Conservation (phyloP, 2,329 filamentous ascomycete genomes). For the Cordyceps tenuipes region DNA sequence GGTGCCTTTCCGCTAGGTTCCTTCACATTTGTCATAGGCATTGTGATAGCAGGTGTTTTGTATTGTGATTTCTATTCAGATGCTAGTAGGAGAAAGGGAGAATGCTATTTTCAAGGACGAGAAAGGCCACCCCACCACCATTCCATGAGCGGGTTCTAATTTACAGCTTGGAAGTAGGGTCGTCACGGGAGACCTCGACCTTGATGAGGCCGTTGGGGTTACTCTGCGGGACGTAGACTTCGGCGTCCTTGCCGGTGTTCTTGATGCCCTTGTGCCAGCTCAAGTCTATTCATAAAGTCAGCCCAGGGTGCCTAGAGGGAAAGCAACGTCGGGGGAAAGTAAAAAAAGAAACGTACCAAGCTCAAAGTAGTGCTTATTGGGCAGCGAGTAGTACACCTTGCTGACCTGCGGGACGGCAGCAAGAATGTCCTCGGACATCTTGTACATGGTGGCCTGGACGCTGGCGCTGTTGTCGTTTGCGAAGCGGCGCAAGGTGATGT, state of each 20-base stretch:
- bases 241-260: slow-evolving; percentile 92
- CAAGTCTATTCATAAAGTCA: slow-evolving; percentile 52
- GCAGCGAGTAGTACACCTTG: slow-evolving; percentile 72
- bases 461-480: slow-evolving; percentile 85
- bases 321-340: background rate
- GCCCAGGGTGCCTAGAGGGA: background rate
- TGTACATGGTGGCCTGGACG: slow-evolving; percentile 97
- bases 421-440: slow-evolving; percentile 88
- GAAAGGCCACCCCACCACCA: background rate
- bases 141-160: background rate
- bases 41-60: background rate
- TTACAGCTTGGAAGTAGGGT: slow-evolving; percentile 7
- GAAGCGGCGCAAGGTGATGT: slow-evolving; percentile 85
- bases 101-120: background rate
- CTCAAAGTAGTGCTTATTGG: slow-evolving; percentile 99
- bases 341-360: slow-evolving; percentile 53
- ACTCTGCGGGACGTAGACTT: slow-evolving; percentile 89
- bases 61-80: background rate
- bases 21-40: no score
- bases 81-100: background rate
- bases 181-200: slow-evolving; percentile 65
- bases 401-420: slow-evolving; percentile 63
- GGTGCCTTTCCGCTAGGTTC: no score
- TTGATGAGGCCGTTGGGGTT: slow-evolving; percentile 93
- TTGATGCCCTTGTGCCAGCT: slow-evolving; percentile 94